Evolutionary conservation across 768 basidiomycete species (phyloP), one percentile per base, ranked within the genome.

Genomic region (Agaricus bisporus): DNA sequence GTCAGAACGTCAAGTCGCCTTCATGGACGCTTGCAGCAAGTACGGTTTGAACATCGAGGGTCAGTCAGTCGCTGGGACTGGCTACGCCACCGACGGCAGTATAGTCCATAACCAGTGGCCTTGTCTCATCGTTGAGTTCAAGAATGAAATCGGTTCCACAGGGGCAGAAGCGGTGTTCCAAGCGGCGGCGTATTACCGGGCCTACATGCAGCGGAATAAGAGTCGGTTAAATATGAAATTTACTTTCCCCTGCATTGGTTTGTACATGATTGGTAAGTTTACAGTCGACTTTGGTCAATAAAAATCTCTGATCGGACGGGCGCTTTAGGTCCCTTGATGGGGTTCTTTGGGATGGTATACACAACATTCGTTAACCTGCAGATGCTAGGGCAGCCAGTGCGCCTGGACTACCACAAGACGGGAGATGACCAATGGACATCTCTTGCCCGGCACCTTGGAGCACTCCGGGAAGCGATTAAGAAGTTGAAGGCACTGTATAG

Each of bases 211-310:
- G 15, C 20, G 15, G 28, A 39, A 48, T 47, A 22, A 20, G 36
- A 26, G 8, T 11, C 15, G n/a, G n/a, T n/a, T n/a, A 54, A 17
- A 29, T n/a, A n/a, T 26, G 1, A 28, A 26, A 11, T 59, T 8
- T 50, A 51, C 48, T 37, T 42, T 29, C 6, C 61, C 62, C 15
- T 58, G 55, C 43, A 45, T 63, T 7, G 59, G 55, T 20, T 26
- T 60, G 15, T 60, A 58, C 20, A 49, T 63, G 35, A 38, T 61
- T 51, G 62, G 62, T 61, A 42, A 59, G 62, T 62, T 35, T 54
- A 58, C 46, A 49, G 38, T 10, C 51, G 56, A 22, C 29, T 57
- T 38, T 46, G 37, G 35, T 47, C 54, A 54, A 43, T 51, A 43
- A 29, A 49, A 15, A 15, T 6, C 18, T 5, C 39, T 41, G 6